Base-by-base conservation (phyloP, 208 protist species). In the Trypanosoma mega region DNA sequence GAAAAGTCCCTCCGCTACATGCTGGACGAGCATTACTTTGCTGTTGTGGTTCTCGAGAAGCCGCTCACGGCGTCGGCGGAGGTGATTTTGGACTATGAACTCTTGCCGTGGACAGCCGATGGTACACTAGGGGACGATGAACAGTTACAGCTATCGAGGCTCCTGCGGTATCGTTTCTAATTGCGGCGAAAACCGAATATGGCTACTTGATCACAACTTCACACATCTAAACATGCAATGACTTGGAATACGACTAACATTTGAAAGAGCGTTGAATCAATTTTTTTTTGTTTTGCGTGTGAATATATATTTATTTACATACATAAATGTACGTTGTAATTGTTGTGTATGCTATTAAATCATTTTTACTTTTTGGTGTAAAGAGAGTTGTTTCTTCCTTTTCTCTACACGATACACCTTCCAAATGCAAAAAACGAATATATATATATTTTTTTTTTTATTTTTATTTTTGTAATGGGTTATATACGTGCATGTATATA, bases 101-200 rank as follows among this genome's bases (percentile, higher is more conserved):
- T 72, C 1, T 71, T 74, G 6, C 56, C 76, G 2, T 45, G 86
- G 43, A 67, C 55, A 12, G 82, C 85, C 0, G 12, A 39, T 23
- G 81, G 76, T 9, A 72, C 80, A 1, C 68, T 92, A 16, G 54
- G 39, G 6, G 8, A 34, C 1, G 45, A 43, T 8, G 69, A 90
- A 1, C 79, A 91, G 23, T 59, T 64, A 12, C 41, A 66, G 6
- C 36, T 95, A 16, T 80, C 78, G 11, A 74, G 88, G 5, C 55
- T 91, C 11, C 66, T 94, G 47, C 76, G 88, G 52, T 92, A 85
- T 68, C 59, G 55, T 39, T 94, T 80, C 62, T 94, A 67, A 70
- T 30, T 6, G 14, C 26, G 31, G 16, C 20, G 27, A 57, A 7
- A 57, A 41, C 14, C 14, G n/a, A n/a, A n/a, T n/a, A n/a, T n/a